Evolutionary conservation across 2,329 filamentous ascomycete genomes (phyloP).

Genomic region (Aspergillus persii): DNA sequence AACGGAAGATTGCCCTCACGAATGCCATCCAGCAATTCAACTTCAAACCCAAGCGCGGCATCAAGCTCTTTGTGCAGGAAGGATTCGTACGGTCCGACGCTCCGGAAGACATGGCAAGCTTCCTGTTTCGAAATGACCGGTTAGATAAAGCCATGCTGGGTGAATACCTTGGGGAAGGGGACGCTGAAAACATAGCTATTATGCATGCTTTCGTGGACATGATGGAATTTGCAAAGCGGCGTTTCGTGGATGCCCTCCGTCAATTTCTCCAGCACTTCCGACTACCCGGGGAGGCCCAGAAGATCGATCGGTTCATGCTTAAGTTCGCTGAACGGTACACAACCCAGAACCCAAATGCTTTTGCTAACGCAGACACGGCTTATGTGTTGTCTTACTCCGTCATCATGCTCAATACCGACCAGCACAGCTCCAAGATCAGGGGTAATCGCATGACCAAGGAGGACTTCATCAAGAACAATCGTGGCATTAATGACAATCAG

Average conservation of each 20-base stretch:
- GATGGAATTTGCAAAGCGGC: conserved; percentile 89
- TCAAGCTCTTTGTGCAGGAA: conserved; percentile 78
- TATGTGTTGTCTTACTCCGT: conserved; percentile 96
- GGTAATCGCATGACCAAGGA: conserved; percentile 85
- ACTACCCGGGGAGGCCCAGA: conserved; percentile 92
- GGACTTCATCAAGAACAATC: conserved; percentile 98
- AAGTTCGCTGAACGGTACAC: conserved; percentile 98
- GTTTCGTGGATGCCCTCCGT: conserved; percentile 88
- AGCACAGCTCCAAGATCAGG: conserved; percentile 85
- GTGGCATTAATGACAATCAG: conserved; percentile 94
- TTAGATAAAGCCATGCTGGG: conserved; percentile 90
- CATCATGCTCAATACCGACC: conserved; percentile 93
- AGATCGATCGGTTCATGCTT: conserved; percentile 99
- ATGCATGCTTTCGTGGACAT: conserved; percentile 97
- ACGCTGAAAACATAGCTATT: conserved; percentile 87
- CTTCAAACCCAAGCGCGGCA: conserved; percentile 92
- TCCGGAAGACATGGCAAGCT: conserved; percentile 78
- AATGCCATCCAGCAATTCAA: conserved; percentile 93
- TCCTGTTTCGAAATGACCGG: conserved; percentile 76
- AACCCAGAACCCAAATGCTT: conserved; percentile 91
- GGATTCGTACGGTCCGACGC: conserved; percentile 81
- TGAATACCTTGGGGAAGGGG: conserved; percentile 91
- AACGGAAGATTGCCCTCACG: conserved; percentile 84
- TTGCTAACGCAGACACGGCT: conserved; percentile 95
- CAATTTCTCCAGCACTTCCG: conserved; percentile 94